phyloP scores from a whole-genome alignment of 129 eudicot species.

The Saposhnikovia divaricata region DNA sequence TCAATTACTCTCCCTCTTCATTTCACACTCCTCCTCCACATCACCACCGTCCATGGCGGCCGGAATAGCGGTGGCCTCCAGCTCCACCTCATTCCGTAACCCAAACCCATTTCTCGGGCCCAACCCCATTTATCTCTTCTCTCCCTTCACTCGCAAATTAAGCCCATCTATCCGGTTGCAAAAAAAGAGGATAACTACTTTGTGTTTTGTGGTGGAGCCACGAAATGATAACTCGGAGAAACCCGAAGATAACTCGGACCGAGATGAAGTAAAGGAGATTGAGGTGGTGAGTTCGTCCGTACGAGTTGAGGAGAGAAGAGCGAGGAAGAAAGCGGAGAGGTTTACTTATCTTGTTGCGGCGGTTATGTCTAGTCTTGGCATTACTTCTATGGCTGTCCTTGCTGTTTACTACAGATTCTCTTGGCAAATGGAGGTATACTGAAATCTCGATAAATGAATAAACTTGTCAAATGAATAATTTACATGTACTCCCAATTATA shows the following conservation, averaged over 20 bases:
- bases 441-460: neutral
- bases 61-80: slow-evolving; percentile 45
- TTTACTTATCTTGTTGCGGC: slow-evolving; percentile 87
- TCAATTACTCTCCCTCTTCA: neutral
- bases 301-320: slow-evolving; percentile 49
- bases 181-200: slow-evolving; percentile 19
- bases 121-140: slow-evolving; percentile 25
- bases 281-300: slow-evolving; percentile 11
- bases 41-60: slow-evolving; percentile 42
- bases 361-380: slow-evolving; percentile 84
- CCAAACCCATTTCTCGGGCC: slow-evolving; percentile 29
- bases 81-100: slow-evolving; percentile 28
- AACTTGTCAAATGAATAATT: neutral
- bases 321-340: slow-evolving; percentile 80
- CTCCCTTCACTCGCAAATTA: slow-evolving; percentile 7
- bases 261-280: neutral
- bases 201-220: slow-evolving; percentile 41
- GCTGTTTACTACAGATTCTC: slow-evolving; percentile 86
- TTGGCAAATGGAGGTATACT: slow-evolving; percentile 94
- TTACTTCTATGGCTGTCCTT: slow-evolving; percentile 81
- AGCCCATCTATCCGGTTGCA: slow-evolving; percentile 16
- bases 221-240: slow-evolving; percentile 5
- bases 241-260: neutral
- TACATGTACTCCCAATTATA: neutral
- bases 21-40: neutral